These are phyloP conservation scores for Candida sithepensis DNA, from an alignment of 805 yeast genomes.

Conservation along the genomic window DNA sequence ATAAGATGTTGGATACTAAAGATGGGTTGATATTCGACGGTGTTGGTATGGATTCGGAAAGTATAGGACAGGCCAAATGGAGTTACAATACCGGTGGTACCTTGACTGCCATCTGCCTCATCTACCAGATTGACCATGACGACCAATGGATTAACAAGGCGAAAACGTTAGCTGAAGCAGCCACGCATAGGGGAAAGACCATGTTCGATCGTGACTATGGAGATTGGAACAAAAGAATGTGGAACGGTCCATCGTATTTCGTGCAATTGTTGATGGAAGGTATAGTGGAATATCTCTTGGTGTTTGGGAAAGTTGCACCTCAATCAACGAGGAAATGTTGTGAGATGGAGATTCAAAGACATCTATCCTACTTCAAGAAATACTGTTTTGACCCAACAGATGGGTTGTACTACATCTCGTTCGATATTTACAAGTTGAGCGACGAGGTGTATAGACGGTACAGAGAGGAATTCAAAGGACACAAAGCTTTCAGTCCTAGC, in stretches of 20 bases:
- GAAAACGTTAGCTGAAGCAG: conserved; percentile 52
- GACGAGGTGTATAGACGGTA: conserved; percentile 48
- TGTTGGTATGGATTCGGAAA: conserved; percentile 41
- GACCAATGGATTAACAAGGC: conserved; percentile 47
- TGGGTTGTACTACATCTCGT: conserved; percentile 55
- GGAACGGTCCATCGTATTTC: conserved; percentile 63
- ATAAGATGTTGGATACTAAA: conserved; percentile 45
- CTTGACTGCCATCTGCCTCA: conserved; percentile 46
- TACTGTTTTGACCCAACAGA: conserved; percentile 55
- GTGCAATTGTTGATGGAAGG: conserved; percentile 66
- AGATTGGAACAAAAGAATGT: conserved; percentile 49
- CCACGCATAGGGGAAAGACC: conserved; percentile 50
- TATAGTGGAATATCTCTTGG: conserved; percentile 57
- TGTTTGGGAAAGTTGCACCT: conserved; percentile 38
- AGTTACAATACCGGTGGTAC: conserved; percentile 69
- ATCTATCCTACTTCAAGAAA: conserved; percentile 53
- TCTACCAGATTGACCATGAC: conserved; percentile 50
- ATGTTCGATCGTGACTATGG: conserved; percentile 62
- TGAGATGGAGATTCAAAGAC: conserved; percentile 46
- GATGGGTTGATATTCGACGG: conserved; percentile 64
- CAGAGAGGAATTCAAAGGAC: conserved; percentile 51
- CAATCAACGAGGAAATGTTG: conserved; percentile 29
- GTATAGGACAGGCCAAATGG: conserved; percentile 52
- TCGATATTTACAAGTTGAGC: conserved; percentile 55
- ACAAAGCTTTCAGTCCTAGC: conserved; percentile 46